Percentiles rank a stretch among this genome's conserved stretches.
Evolutionary conservation across 2,329 filamentous ascomycete genomes (phyloP).

Genomic region (Penicillium verrucosum): DNA sequence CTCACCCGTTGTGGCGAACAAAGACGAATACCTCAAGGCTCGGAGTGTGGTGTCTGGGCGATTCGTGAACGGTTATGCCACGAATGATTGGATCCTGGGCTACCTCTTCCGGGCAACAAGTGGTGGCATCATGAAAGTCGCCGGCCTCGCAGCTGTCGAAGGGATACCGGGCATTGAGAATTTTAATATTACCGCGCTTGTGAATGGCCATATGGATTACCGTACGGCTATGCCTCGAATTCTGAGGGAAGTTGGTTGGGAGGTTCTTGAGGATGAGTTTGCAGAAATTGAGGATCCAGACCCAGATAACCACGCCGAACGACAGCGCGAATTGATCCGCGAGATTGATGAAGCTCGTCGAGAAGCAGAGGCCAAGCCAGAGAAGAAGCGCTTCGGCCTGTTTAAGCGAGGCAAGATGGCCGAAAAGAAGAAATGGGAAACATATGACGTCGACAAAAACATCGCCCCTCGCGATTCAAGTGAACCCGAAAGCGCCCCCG

Average conservation of each 20-base stretch:
- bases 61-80: conserved; percentile 91
- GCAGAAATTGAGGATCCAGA: conserved; percentile 96
- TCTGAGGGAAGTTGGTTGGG: conserved; percentile 83
- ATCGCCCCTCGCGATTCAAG: conserved; percentile 27
- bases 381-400: conserved; percentile 68
- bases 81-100: conserved; percentile 93
- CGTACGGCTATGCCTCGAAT: conserved; percentile 86
- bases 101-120: conserved; percentile 94
- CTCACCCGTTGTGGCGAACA: conserved; percentile 84
- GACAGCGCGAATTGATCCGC: conserved; percentile 89
- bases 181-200: conserved; percentile 77
- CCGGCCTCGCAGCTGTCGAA: conserved; percentile 75
- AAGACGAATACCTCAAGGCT: conserved; percentile 79
- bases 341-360: conserved; percentile 94
- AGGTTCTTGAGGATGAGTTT: conserved; percentile 90
- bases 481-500: conserved; percentile 30
- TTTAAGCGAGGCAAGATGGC: conserved; percentile 73
- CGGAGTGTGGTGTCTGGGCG: conserved; percentile 84
- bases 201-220: conserved; percentile 95
- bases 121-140: conserved; percentile 84
- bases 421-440: conserved; percentile 88
- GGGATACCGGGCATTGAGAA: conserved; percentile 81
- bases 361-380: conserved; percentile 75
- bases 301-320: conserved; percentile 81
- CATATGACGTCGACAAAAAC: conserved; percentile 67